Evolutionary conservation across 2,329 filamentous ascomycete species (phyloP).

Genomic region (Fusarium transvaalense): DNA sequence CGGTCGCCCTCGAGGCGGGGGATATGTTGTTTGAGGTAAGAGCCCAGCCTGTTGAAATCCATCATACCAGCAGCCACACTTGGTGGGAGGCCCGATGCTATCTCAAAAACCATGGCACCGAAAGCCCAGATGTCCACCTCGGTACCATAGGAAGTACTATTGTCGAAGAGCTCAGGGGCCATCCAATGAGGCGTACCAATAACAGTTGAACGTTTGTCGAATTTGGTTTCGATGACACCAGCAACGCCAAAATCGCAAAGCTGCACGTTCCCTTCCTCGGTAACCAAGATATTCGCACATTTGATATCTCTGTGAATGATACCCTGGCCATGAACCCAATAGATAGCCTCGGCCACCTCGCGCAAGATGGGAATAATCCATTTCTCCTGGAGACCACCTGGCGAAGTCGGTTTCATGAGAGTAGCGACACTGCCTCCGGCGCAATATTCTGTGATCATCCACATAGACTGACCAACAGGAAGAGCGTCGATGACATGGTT

Average conservation of each 20-base stretch:
- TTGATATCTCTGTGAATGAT: conserved; percentile 81
- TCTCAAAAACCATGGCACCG: conserved; percentile 83
- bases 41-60: conserved; percentile 63
- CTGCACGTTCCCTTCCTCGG: conserved; percentile 81
- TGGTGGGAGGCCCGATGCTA: conserved; percentile 81
- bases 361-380: conserved; percentile 77
- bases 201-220: conserved; percentile 82
- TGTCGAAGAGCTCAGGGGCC: conserved; percentile 81
- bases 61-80: conserved; percentile 69
- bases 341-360: conserved; percentile 74
- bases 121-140: conserved; percentile 89
- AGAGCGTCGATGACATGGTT: conserved; percentile 85
- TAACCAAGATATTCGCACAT: conserved; percentile 83
- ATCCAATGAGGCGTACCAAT: conserved; percentile 90
- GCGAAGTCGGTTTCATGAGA: conserved; percentile 75
- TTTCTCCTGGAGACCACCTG: conserved; percentile 75
- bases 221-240: conserved; percentile 79
- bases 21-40: conserved; percentile 69
- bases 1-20: conserved; percentile 78
- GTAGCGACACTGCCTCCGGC: conserved; percentile 85
- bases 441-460: conserved; percentile 90
- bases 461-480: conserved; percentile 82
- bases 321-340: conserved; percentile 75
- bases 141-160: conserved; percentile 73
- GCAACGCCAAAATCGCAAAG: conserved; percentile 89